Percentiles rank a stretch among this genome's conserved stretches.
Evolutionary conservation across 345 rosid genomes (phyloP).

Genomic region (Rhodomyrtus tomentosa): DNA sequence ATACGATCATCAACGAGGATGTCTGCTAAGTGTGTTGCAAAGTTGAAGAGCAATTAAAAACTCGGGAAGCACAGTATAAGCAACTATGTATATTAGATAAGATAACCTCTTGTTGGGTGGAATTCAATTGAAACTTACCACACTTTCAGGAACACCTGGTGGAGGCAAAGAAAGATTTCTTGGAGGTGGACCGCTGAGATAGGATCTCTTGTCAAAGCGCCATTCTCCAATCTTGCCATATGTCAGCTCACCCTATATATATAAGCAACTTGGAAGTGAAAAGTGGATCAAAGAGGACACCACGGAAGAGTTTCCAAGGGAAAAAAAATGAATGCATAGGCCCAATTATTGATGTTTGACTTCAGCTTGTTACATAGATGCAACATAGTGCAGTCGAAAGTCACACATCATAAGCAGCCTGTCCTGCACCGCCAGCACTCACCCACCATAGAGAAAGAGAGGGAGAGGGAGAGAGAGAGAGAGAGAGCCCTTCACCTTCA

Average conservation of each 20-base stretch:
- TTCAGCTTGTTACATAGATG: not conserved
- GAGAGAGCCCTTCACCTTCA: conserved; percentile 29
- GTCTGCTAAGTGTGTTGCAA: not conserved
- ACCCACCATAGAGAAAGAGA: not conserved
- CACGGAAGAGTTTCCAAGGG: not conserved
- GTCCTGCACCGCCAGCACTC: not conserved
- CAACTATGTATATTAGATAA: not conserved
- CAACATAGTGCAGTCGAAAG: not conserved
- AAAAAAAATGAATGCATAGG: not conserved
- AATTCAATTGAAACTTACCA: conserved; percentile 26
- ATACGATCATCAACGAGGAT: not conserved
- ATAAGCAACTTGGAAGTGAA: not conserved
- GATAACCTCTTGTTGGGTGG: not conserved
- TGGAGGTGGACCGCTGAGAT: conserved; percentile 58
- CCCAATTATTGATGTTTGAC: not conserved
- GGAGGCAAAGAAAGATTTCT: conserved; percentile 68
- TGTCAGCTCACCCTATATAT: conserved; percentile 46
- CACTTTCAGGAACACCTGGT: conserved; percentile 72
- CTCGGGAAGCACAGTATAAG: not conserved
- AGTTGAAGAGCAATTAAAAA: not conserved
- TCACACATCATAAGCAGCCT: not conserved
- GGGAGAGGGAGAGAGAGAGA: not conserved
- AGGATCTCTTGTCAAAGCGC: conserved; percentile 72
- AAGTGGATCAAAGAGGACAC: not conserved
- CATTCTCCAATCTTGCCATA: conserved; percentile 75